A percentile compares a stretch with the other conserved stretches of the same genome.
Evolutionary conservation across 805 yeast species (phyloP).

Genomic region (Barnettozyma vustinii): DNA sequence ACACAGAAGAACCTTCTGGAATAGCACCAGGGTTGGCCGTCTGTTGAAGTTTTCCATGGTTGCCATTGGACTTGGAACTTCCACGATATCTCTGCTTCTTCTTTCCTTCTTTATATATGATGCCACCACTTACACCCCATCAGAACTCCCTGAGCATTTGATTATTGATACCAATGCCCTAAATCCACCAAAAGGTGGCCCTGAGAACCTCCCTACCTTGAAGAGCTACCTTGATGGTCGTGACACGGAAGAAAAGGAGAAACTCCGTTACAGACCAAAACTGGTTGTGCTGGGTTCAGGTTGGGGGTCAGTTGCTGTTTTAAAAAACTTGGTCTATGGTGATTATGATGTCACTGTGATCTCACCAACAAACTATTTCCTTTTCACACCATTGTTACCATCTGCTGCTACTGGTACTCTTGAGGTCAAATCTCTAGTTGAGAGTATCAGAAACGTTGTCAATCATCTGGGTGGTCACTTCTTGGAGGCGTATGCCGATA

Average conservation of each 20-base stretch:
- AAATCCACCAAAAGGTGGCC: constrained; percentile 58
- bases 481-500: constrained; percentile 56
- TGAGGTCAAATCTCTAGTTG: constrained; percentile 58
- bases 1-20: constrained; percentile 19
- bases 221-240: constrained; percentile 51
- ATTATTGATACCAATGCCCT: constrained; percentile 48
- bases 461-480: constrained; percentile 51
- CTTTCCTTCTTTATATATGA: constrained; percentile 57
- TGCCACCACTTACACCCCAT: constrained; percentile 53
- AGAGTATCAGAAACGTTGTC: constrained; percentile 56
- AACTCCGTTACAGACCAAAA: constrained; percentile 44
- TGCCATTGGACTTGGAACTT: constrained; percentile 38
- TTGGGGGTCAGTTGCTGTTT: constrained; percentile 63
- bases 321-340: constrained; percentile 45
- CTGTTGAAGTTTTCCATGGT: constrained; percentile 30
- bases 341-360: constrained; percentile 62
- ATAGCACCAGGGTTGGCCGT: constrained; percentile 28
- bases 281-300: constrained; percentile 63
- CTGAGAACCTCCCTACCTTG: constrained; percentile 62
- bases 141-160: constrained; percentile 37
- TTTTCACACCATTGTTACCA: constrained; percentile 66
- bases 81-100: constrained; percentile 36
- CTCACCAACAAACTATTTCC: constrained; percentile 63
- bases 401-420: constrained; percentile 68
- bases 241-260: constrained; percentile 44